Percentiles rank a stretch among this genome's conserved stretches.
Conservation (phyloP, 768 basidiomycete species). For the Xerocomus brunneocitrinus region DNA sequence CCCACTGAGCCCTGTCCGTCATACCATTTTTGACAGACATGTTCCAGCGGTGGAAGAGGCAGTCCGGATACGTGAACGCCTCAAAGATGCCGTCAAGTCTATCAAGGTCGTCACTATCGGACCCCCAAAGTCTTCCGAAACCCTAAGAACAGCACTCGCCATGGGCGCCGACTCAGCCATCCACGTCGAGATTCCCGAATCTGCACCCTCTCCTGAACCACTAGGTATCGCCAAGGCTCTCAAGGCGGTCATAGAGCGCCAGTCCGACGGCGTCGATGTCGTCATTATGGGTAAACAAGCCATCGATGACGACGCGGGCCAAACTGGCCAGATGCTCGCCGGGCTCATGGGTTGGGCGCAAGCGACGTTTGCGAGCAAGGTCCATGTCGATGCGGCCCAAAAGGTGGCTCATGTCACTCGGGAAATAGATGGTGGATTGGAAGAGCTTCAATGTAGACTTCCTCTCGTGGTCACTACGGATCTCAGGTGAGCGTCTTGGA, state of each 20-base stretch:
- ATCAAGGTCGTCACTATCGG: conserved; percentile 96
- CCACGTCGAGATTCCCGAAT: conserved; percentile 83
- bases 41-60: conserved; percentile 90
- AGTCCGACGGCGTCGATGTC: conserved; percentile 64
- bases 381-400: conserved; percentile 62
- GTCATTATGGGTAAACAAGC: conserved; percentile 98
- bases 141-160: conserved; percentile 91
- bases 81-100: conserved; percentile 70
- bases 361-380: conserved; percentile 90
- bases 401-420: conserved; percentile 69
- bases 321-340: conserved; percentile 97
- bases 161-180: conserved; percentile 96
- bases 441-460: conserved; percentile 73
- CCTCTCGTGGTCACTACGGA: conserved; percentile 92
- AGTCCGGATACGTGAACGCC: conserved; percentile 83
- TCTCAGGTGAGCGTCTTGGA: conserved; percentile 56
- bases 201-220: conserved; percentile 75
- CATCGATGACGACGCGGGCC: conserved; percentile 93
- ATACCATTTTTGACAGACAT: not conserved
- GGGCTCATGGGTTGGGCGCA: conserved; percentile 90
- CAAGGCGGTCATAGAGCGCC: conserved; percentile 63
- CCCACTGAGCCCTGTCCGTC: not conserved
- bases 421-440: conserved; percentile 93
- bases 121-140: conserved; percentile 83
- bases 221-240: conserved; percentile 87